Evolutionary conservation across 164 flowering plant genomes (phyloP), one percentile per base, ranked within the genome.

Genomic region (Vitis rupestris): DNA sequence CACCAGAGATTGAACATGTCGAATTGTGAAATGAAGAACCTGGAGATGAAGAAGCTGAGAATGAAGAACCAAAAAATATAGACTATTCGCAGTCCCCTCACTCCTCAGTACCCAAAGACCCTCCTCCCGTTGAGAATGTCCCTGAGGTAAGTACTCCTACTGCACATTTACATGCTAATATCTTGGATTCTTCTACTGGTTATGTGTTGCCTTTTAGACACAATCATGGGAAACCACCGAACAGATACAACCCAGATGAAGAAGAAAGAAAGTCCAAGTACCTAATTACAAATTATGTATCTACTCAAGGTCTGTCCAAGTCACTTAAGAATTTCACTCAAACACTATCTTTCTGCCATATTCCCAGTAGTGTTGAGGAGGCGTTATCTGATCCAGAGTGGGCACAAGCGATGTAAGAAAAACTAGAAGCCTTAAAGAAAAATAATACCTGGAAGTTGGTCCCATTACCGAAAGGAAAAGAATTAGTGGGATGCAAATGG

Each of bases 1-100:
- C 65, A 30, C 65, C 15, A 37, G 50, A 62, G 65, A 30, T 31
- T 62, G 65, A 62, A 62, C 50, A 31, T 62, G 50, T 62, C n/a
- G 50, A 62, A 30, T 62, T 23, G 19, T 6, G 65, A 16, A 62
- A 62, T 31, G 65, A 62, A 19, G 19, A 19, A 19, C 19, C 19
- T 19, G 19, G 19, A 19, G 19, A 19, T 19, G 19, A 19, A 1
- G 19, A 19, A 31, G 65, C 37, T 10, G 14, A 2, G 5, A 31
- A 31, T 31, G 3, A 31, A 31, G 37, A 31, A 31, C 37, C 37
- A 2, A 31, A 19, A 19, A 62, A 62, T 62, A 62, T 48, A 62
- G 50, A 30, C 12, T 37, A 62, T 10, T 48, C 65, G 14, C 19
- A 1, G 19, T 19, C 49, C 65, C 65, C 1, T 37, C 65, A 62